phyloP scores from a whole-genome alignment of 2,329 filamentous ascomycete genomes.

The Tolypocladium tundrense region DNA sequence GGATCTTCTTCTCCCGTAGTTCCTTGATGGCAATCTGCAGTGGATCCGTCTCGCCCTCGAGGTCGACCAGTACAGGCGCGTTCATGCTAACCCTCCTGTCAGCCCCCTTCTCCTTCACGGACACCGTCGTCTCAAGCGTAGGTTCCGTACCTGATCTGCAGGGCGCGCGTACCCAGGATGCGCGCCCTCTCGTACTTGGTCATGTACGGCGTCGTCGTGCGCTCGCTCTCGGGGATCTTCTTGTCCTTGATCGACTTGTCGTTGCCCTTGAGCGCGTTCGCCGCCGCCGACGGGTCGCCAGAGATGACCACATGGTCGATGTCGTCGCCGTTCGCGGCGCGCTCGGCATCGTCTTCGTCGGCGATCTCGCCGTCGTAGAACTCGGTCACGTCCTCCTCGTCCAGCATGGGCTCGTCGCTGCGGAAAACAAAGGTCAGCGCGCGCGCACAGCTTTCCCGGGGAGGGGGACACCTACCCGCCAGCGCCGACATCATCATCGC shows the following conservation, averaged over 20 bases:
- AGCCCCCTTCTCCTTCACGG: neutral
- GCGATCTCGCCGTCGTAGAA: slow-evolving; percentile 47
- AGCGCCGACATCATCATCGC: slow-evolving; percentile 52
- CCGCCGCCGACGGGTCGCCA: slow-evolving; percentile 51
- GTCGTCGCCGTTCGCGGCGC: slow-evolving; percentile 42
- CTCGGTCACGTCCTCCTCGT: slow-evolving; percentile 56
- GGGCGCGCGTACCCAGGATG: slow-evolving; percentile 81
- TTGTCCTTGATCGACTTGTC: slow-evolving; percentile 61
- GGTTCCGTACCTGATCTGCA: slow-evolving; percentile 80
- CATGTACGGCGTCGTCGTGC: slow-evolving; percentile 95
- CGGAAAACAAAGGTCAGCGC: slow-evolving; percentile 9
- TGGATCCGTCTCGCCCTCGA: slow-evolving; percentile 96
- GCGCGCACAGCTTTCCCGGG: slow-evolving; percentile 10
- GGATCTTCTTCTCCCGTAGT: slow-evolving; percentile 96
- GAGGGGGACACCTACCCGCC: slow-evolving; percentile 36
- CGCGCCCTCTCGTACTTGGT: slow-evolving; percentile 97
- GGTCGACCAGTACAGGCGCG: slow-evolving; percentile 88
- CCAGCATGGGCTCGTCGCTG: slow-evolving; percentile 61
- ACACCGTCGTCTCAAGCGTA: no score
- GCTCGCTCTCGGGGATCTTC: slow-evolving; percentile 80
- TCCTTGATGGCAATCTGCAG: slow-evolving; percentile 97
- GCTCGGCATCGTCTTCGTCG: slow-evolving; percentile 39
- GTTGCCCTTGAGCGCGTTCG: slow-evolving; percentile 40
- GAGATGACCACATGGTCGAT: slow-evolving; percentile 50
- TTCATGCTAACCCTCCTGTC: slow-evolving; percentile 61